Base-by-base conservation (phyloP, 495 filamentous ascomycete species). In the Aspergillus ellipticus region DNA sequence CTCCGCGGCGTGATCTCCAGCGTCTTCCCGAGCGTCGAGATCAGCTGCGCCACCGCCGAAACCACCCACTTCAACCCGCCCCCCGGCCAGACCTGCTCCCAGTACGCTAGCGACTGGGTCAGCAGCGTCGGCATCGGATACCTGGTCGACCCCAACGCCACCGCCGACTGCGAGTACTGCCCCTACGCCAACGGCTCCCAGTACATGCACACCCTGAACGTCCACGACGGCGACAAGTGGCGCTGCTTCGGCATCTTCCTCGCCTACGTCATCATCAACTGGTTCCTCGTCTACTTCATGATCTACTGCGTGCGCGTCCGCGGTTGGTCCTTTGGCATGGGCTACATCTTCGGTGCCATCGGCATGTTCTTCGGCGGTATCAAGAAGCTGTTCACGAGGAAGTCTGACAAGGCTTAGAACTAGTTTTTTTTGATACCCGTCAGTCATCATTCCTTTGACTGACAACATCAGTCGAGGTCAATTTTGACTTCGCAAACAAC, bases 271-370 rank as follows among this genome's bases (percentile, higher is more conserved):
- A 76, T 92, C 19, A 84, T 81, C 51, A 93, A 93, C 63, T 93
- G 86, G 85, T 64, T 74, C 37, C 76, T 93, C 43, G 86, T 95
- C 0, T 93, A 92, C 69, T 92, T 95, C 75, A 90, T 95, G 57
- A 82, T 93, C 51, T 94, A 89, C 66, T 87, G 86, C 1, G 82
- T 90, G 4, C 76, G 89, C 16, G 81, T 94, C 45, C 79, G 80
- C 56, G 81, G 85, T 6, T 90, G 86, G 88, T 81, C 72, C 9
- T 92, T 92, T 61, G 89, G 89, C 0, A 72, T 90, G 39, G 82
- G 84, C 0, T 74, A 72, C 52, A 15, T 88, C 7, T 85, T 84
- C 62, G 70, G 78, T 1, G 59, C 61, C 1, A 35, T 78, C 21
- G 84, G 81, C 1, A 74, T 77, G 72, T 35, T 77, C 10, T 63